A percentile compares a stretch with the other conserved stretches of the same genome.
Evolutionary conservation across 352 stramenopile species (phyloP).

Genomic region (Globisporangium parvum): DNA sequence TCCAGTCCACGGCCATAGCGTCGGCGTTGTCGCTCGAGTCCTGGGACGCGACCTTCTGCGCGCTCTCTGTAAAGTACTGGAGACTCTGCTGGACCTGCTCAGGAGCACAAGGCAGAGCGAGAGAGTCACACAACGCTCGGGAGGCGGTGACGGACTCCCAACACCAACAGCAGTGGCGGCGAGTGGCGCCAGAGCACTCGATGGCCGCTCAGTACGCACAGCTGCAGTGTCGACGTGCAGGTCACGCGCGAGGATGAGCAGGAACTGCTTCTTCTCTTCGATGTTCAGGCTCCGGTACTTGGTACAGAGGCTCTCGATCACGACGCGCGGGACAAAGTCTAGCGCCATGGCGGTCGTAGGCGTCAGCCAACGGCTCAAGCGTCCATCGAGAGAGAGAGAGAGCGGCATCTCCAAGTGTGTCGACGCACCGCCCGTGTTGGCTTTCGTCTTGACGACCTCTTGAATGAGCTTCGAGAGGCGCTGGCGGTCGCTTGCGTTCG

Average conservation of each 20-base stretch:
- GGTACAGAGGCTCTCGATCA: constrained; percentile 60
- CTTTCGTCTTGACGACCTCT: constrained; percentile 61
- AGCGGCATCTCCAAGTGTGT: not conserved
- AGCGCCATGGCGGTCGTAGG: not conserved
- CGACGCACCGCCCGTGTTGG: constrained; percentile 48
- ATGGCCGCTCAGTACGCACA: constrained; percentile 16
- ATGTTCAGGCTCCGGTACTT: constrained; percentile 64
- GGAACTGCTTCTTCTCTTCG: constrained; percentile 76
- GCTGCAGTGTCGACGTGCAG: constrained; percentile 53
- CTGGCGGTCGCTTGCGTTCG: constrained; percentile 25
- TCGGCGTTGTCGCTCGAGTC: not conserved
- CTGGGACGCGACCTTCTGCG: constrained; percentile 23
- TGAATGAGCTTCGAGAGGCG: constrained; percentile 65
- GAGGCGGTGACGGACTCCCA: too few species aligned
- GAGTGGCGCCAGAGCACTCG: not conserved
- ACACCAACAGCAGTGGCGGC: too few species aligned
- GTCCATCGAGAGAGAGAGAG: not conserved
- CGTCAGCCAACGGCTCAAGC: not conserved
- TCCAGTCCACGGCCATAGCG: constrained; percentile 39
- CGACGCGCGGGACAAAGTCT: constrained; percentile 79
- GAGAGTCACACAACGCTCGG: too few species aligned
- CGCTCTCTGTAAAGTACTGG: constrained; percentile 46
- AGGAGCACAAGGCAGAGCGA: not conserved
- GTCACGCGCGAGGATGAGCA: constrained; percentile 71
- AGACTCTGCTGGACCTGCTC: constrained; percentile 47